Base-by-base conservation (phyloP, 352 stramenopile genomes). In the Globisporangium solare region DNA sequence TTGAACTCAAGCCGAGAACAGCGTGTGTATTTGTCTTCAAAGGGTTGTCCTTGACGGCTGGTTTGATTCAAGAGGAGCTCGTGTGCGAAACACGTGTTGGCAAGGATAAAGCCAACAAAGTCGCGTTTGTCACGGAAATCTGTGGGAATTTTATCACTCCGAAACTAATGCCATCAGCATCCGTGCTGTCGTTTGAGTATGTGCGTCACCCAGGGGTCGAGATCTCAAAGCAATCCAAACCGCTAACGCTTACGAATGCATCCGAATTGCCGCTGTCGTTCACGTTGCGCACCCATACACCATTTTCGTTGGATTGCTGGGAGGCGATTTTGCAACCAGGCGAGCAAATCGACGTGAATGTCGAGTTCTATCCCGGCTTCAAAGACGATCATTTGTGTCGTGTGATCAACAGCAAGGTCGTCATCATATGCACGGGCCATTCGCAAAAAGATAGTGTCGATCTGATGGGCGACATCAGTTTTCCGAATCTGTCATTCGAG, bases 361-460 rank as follows among this genome's bases (percentile, higher is more conserved):
- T 98, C 27, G 76, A 96, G 47, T 98, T 98, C 66, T 95, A 98
- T 62, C 92, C 95, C 0, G 85, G 89, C 14, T 97, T 96, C 58
- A 94, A 94, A 55, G 81, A 94, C 42, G 95, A 98, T 63, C 79
- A 94, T 52, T 71, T 79, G 17, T 96, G 87, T 52, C 93, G 96
- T 20, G 64, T 88, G 2, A 79, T 96, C 27, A 88, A 97, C 43
- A 71, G 81, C 20, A 92, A 91, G 50, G 74, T 98, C 12, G 54
- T 81, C 4, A 74, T 96, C 48, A 58, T 72, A 6, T 98, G 97
- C 68, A 71, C 74, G 4, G 83, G 83, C 13, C 95, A 98, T 53
- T 92, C 95, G 12, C 84, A 98, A 52, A 89, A 80, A 51, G 95
- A 98, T 60, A 81, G 60, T 31, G 71, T 98, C 14, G 75, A 94